Evolutionary conservation across 768 basidiomycete genomes (phyloP), one percentile per base, ranked within the genome.

Genomic region (Serendipita sp.): DNA sequence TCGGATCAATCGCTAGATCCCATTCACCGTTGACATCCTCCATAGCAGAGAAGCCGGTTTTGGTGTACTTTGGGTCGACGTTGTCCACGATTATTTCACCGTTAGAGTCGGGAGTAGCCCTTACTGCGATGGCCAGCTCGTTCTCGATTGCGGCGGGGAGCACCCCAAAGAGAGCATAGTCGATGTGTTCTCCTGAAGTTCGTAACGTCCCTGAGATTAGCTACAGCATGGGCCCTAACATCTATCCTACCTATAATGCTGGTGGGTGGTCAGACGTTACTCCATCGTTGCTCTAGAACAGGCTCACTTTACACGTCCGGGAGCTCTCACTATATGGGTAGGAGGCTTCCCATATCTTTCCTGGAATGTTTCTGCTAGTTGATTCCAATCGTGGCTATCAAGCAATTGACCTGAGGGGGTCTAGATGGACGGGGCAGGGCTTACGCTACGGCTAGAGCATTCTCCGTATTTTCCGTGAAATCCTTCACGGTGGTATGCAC

Each of bases 131-230:
- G 63, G 92, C 77, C 68, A 91, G 85, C 72, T 91, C 91, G 63
- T 82, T 82, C 68, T 91, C 90, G 44, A 92, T 80, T 0, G 90
- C 91, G n/a, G 85, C 80, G 15, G 90, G 91, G 41, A 92, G 79
- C 5, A 89, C 89, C 2, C 90, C 90, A 68, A 91, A 90, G 32
- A 90, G 76, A 0, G 85, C 82, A 68, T 91, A 91, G 73, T 91
- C 89, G 72, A 91, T 86, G 71, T 91, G 87, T 75, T 90, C 88
- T 36, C 88, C 88, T 83, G 75, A 72, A 16, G 74, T 52, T 54
- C 38, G 79, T 30, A 64, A 23, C 65, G 58, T 47, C 23, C 51
- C 68, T 72, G 76, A 75, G 68, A 78, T 77, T 32, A 77, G 69
- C 64, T 76, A 7, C 38, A 23, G 23, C 23, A 23, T 23, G 23